These are phyloP conservation scores for Mucor mucedo DNA, from an alignment of 371 early-diverging fungal species.

Conservation along the genomic window DNA sequence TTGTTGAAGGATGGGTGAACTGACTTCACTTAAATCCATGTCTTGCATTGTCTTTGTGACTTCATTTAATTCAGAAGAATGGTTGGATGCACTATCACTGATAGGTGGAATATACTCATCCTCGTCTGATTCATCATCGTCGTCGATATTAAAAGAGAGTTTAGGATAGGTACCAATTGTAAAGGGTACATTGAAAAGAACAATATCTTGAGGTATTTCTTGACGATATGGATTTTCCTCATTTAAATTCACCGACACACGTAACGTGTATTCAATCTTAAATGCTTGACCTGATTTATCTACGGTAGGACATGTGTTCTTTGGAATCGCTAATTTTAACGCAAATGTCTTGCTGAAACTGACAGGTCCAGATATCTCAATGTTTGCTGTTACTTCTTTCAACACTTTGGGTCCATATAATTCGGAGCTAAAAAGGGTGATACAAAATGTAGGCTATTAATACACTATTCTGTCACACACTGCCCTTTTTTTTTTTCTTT, in stretches of 20 bases:
- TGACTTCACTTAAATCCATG: constrained; percentile 8
- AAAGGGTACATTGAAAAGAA: constrained; percentile 34
- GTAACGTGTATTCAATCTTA: constrained; percentile 43
- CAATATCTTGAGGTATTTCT: constrained; percentile 24
- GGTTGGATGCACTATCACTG: neutral
- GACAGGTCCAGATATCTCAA: constrained; percentile 29
- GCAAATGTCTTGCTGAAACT: constrained; percentile 27
- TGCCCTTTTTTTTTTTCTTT: too few species aligned
- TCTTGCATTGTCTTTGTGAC: constrained; percentile 24
- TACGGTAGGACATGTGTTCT: constrained; percentile 26
- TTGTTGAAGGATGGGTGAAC: neutral
- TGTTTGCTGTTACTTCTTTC: constrained; percentile 17
- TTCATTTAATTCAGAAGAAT: constrained; percentile 17
- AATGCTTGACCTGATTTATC: constrained; percentile 20
- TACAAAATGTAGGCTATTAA: constrained; percentile 4
- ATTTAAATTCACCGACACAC: constrained; percentile 42
- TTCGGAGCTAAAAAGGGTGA: constrained; percentile 15
- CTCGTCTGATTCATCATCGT: constrained; percentile 13
- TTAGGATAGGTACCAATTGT: constrained; percentile 49
- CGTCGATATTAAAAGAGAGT: constrained; percentile 40
- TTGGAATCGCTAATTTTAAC: constrained; percentile 38
- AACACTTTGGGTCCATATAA: constrained; percentile 18
- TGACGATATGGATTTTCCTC: constrained; percentile 22
- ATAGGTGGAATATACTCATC: neutral
- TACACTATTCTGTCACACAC: neutral